Conservation (phyloP, 2,329 filamentous ascomycete species). For the Botrytis hyacinthi region DNA sequence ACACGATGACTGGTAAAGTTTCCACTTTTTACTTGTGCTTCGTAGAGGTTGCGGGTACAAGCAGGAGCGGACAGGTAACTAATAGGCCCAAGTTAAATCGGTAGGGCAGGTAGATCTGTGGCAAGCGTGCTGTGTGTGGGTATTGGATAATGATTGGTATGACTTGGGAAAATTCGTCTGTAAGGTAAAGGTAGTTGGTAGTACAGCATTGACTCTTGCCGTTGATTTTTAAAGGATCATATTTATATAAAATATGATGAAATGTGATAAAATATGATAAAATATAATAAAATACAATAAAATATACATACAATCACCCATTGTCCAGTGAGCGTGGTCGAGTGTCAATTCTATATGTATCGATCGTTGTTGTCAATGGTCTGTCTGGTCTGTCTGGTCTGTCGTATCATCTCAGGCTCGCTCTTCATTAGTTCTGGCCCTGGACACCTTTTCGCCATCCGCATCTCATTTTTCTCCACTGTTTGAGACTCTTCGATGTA, state of each 20-base stretch:
- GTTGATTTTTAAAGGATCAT: background rate
- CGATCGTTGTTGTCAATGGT: background rate
- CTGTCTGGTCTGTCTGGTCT: background rate
- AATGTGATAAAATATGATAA: too few relatives aligned
- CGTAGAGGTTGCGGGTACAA: conserved; percentile 6
- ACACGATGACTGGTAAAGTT: conserved; percentile 11
- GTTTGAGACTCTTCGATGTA: background rate
- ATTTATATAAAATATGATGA: too few relatives aligned
- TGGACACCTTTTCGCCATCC: background rate
- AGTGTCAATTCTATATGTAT: too few relatives aligned
- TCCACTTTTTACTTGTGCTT: background rate
- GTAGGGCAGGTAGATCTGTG: conserved; percentile 15
- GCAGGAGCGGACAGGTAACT: conserved; percentile 11
- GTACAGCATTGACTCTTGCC: background rate
- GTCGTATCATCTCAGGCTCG: background rate
- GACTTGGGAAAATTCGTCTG: background rate
- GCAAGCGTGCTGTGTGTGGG: conserved; percentile 1
- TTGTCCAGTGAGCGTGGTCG: background rate
- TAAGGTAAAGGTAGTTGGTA: background rate
- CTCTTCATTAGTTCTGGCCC: background rate
- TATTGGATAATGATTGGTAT: conserved; percentile 1
- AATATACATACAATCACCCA: background rate
- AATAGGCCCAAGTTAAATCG: conserved; percentile 14
- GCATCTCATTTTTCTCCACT: conserved; percentile 3
- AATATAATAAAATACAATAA: too few relatives aligned